Evolutionary conservation across 2,329 filamentous ascomycete species (phyloP), one percentile per base, ranked within the genome.

Genomic region (Colletotrichum falcatum): DNA sequence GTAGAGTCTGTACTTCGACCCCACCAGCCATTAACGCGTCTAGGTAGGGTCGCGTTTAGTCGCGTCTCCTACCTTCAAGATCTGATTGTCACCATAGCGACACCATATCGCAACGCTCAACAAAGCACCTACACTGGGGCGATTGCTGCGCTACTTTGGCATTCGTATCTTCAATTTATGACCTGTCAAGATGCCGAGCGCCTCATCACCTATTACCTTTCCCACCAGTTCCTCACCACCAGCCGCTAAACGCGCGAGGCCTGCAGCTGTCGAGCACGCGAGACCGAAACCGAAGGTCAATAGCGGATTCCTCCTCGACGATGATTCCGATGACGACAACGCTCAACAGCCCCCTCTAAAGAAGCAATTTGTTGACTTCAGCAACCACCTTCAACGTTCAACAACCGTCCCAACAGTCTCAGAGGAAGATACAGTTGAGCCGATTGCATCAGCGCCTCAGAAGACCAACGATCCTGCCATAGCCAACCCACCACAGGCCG

Each of bases 191-290:
- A 92, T 92, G 89, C 81, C 88, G 33, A 83, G 86, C 46, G 83
- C 87, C 48, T 91, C 90, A 8, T 90, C 90, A 18, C 87, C 90
- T 2, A 79, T 90, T 26, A 76, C 83, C 33, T 88, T 88, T 70
- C 87, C 88, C 2, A 79, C 83, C 8, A 88, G 83, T 75, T 88
- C 88, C 30, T 74, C 79, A 46, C 79, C 79, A 49, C 76, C 75
- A 1, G 73, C 76, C 2, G 69, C 77, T 37, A 83, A 83, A 73
- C 81, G 81, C 71, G 72, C 79, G 59, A 76, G 76, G 73, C 79
- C 79, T 55, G 81, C 83, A 73, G 72, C 77, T 73, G 62, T 79
- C 76, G 76, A 77, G 55, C 73, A 73, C 74, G 72, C 81, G 74
- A 65, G 61, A 60, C 39, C 66, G 23, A 76, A 81, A 75, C 73